Evolutionary conservation across 306 rosid genomes (phyloP), one percentile per base, ranked within the genome.

Genomic region (Canavalia gladiata): DNA sequence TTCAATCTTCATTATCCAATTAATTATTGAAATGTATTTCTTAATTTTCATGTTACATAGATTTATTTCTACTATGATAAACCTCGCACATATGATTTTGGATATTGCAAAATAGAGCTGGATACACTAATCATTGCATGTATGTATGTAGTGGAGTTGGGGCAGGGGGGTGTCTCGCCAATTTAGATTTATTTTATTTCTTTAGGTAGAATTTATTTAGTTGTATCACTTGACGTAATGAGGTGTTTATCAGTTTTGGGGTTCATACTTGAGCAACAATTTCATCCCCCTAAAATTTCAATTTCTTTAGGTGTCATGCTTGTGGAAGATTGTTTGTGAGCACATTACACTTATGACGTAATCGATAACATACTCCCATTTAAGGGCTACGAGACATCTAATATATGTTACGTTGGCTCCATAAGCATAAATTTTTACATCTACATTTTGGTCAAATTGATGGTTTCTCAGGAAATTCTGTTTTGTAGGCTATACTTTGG

Each of bases 41-140:
- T 55, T 77, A 55, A 45, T 30, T 52, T 66, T 4, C 74, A 77
- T 68, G 31, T 60, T 12, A 46, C 10, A 43, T 42, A 51, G 18
- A 65, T 43, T 77, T 65, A 35, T 41, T 51, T 37, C 13, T 34
- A 42, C 52, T 46, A 28, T 30, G 33, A 30, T 57, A 30, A 8
- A 76, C 35, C 59, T 29, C 1, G 10, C n/a, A 11, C 63, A 25
- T 10, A 9, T 76, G 64, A 13, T 77, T 50, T 77, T 37, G 45
- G 47, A 41, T 41, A 11, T 52, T 45, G 41, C 7, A 8, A 29
- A 66, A 55, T 76, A 63, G 25, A 52, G 28, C 51, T 43, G 37
- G 74, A 65, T 65, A 7, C 9, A 66, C 55, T 41, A 77, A 77
- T 29, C 56, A 42, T 29, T 30, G 29, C 67, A 6, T 66, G 18